Percentiles rank a stretch among this genome's conserved stretches.
phyloP scores from a whole-genome alignment of 768 basidiomycete genomes.

The Panaeolus cyanescens region DNA sequence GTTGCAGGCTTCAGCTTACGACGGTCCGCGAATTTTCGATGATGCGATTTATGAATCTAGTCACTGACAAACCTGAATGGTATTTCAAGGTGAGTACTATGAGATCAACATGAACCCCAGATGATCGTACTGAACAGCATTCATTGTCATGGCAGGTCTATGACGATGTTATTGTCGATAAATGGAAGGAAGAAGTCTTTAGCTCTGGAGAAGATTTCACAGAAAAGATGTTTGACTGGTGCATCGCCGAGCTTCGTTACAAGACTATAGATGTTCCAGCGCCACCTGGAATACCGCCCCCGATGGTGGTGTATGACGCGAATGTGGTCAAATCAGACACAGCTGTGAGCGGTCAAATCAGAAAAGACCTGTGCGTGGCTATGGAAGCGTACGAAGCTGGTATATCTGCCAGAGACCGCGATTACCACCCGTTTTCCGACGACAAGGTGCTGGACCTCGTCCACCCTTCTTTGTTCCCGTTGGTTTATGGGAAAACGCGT shows the following conservation, averaged over 20 bases:
- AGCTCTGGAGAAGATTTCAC: slow-evolving; percentile 21
- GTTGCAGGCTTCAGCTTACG: slow-evolving; percentile 16
- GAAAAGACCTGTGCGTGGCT: slow-evolving; percentile 22
- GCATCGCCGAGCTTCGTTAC: slow-evolving; percentile 28
- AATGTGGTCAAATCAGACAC: slow-evolving; percentile 34
- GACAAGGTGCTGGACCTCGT: slow-evolving; percentile 46
- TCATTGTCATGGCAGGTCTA: slow-evolving; percentile 16
- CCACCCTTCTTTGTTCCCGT: slow-evolving; percentile 45
- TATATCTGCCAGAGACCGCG: slow-evolving; percentile 33
- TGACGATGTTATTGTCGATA: slow-evolving; percentile 19
- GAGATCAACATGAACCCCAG: neutral
- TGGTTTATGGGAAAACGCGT: slow-evolving; percentile 37
- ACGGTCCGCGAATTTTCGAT: slow-evolving; percentile 34
- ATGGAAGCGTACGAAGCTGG: slow-evolving; percentile 33
- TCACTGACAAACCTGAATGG: slow-evolving; percentile 37
- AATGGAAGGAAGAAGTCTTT: slow-evolving; percentile 27
- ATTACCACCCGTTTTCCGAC: slow-evolving; percentile 50
- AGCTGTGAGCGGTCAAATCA: slow-evolving; percentile 26
- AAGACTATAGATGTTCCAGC: slow-evolving; percentile 14
- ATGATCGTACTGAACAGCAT: neutral
- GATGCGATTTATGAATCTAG: slow-evolving; percentile 34
- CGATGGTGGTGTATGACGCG: slow-evolving; percentile 24
- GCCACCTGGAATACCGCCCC: slow-evolving; percentile 7
- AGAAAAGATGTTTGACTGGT: slow-evolving; percentile 24
- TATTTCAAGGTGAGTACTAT: slow-evolving; percentile 25